phyloP scores from a whole-genome alignment of 2,329 filamentous ascomycete genomes.

The Dryadomyces quercus-mongolicae region DNA sequence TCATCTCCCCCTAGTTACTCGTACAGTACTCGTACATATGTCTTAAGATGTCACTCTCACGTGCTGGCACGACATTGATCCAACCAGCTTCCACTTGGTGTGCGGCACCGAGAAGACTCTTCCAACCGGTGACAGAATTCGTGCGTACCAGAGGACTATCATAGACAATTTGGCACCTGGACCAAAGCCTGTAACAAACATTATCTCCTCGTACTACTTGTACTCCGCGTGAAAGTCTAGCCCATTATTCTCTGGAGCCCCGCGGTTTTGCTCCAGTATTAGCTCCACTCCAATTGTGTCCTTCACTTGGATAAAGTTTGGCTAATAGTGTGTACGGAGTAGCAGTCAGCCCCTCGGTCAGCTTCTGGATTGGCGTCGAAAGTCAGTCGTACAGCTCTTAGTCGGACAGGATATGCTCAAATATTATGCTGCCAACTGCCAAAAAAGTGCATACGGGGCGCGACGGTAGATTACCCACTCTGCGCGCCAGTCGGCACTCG shows the following conservation, averaged over 20 bases:
- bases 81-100: constrained; percentile 18
- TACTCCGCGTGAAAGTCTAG: constrained; percentile 17
- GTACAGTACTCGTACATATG: too few relatives aligned
- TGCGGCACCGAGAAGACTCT: constrained; percentile 20
- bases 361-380: constrained; percentile 14
- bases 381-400: constrained; percentile 29
- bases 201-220: too few relatives aligned
- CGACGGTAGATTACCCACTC: constrained; percentile 15
- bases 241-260: constrained; percentile 17
- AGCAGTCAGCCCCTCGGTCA: constrained; percentile 17
- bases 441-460: too few relatives aligned
- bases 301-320: constrained; percentile 19
- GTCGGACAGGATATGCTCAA: constrained; percentile 30
- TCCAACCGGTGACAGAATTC: constrained; percentile 21
- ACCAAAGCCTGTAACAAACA: constrained; percentile 16
- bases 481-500: constrained; percentile 30
- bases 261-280: constrained; percentile 15
- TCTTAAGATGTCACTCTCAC: too few relatives aligned
- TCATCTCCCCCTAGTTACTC: too few relatives aligned
- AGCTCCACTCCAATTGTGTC: constrained; percentile 25
- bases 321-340: constrained; percentile 21
- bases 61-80: constrained; percentile 21
- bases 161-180: constrained; percentile 13
- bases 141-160: constrained; percentile 18
- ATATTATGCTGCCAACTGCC: constrained; percentile 22